Evolutionary conservation across 139 green algal species (phyloP), one percentile per base, ranked within the genome.

Genomic region (Chlamydomonas sp.): DNA sequence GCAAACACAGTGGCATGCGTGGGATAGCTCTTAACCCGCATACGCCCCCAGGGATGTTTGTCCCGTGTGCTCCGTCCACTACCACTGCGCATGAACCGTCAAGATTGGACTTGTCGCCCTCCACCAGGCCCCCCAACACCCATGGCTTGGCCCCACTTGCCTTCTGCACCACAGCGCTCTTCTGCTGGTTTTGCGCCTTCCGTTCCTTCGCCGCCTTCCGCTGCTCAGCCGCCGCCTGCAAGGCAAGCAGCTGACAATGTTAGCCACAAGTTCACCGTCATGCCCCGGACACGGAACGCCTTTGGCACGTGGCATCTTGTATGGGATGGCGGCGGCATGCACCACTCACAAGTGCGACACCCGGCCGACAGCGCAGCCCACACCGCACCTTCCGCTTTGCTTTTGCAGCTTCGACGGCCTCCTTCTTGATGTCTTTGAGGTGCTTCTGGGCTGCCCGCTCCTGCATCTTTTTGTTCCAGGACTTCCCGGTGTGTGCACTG

Each of bases 81-180:
- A 49, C 31, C 31, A 49, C 31, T 49, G 31, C 31, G 31, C 31
- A 49, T 49, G 31, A 49, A 49, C 31, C 31, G 31, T 49, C 31
- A 71, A 71, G 12, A 18, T 18, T 71, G 66, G 12, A 71, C 10
- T 14, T 18, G 66, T 71, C 10, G 66, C 66, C 9, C 10, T 71
- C 66, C 66, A 71, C 14, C 69, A 75, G 9, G 16, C 69, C 9
- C 9, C 4, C 17, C 16, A 75, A 17, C 10, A 17, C 69, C 63
- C 10, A 15, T 8, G 10, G 69, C 17, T 20, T 5, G 58, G 17
- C 20, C 12, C 64, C 3, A 17, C 88, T 4, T 75, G 93, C 91
- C 90, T 93, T 93, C 61, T 94, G 91, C 66, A 93, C 90, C 8
- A 92, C 85, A 5, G 88, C 90, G 73, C 91, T 94, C 88, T 93